A percentile compares a stretch with the other conserved stretches of the same genome.
Evolutionary conservation across 257 asterid genomes (phyloP).

Genomic region (Scutellaria barbata): DNA sequence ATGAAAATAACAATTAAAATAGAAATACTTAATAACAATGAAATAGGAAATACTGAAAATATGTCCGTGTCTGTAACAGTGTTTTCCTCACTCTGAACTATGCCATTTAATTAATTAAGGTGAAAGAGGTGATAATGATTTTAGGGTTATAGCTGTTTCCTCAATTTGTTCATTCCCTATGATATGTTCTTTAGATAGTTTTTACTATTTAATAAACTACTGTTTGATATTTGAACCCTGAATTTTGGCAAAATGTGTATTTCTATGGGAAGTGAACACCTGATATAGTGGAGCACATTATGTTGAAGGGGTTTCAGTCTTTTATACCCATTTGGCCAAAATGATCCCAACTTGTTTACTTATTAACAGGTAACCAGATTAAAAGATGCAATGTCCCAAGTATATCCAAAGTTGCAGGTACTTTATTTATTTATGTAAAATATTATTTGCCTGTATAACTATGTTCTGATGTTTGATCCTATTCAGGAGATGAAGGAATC

Average conservation of each 20-base stretch:
- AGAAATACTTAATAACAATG: no score
- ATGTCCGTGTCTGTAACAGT: no score
- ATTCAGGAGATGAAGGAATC: slow-evolving; percentile 92
- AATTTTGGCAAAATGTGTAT: not conserved
- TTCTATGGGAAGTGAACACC: not conserved
- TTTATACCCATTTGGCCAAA: not conserved
- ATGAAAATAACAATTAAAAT: no score
- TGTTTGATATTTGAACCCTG: not conserved
- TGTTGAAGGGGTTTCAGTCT: not conserved
- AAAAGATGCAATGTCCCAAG: slow-evolving; percentile 88
- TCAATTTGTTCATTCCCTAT: not conserved
- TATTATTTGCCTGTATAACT: not conserved
- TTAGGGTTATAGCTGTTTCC: not conserved
- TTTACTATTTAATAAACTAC: not conserved
- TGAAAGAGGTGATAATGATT: no score
- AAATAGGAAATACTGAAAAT: no score
- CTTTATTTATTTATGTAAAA: not conserved
- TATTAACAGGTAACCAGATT: slow-evolving; percentile 67
- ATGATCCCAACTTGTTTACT: slow-evolving; percentile 20
- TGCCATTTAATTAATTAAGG: not conserved
- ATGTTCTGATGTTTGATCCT: slow-evolving; percentile 19
- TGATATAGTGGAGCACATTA: not conserved
- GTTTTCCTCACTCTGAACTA: not conserved
- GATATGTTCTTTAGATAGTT: not conserved
- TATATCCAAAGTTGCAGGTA: slow-evolving; percentile 90